Percentiles rank a stretch among this genome's conserved stretches.
Conservation (phyloP, 306 rosid species). For the Trifolium repens region DNA sequence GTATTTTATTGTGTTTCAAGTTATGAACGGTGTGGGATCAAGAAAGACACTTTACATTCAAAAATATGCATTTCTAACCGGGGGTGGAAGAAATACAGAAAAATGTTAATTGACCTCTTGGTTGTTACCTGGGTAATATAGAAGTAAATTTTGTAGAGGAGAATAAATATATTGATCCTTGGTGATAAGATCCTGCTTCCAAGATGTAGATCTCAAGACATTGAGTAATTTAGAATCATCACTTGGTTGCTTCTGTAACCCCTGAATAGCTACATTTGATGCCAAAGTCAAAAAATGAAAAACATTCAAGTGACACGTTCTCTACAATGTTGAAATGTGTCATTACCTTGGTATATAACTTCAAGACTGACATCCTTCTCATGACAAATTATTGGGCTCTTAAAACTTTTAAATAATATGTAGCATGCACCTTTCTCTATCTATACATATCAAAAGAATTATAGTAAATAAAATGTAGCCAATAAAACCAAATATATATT, state of each 20-base stretch:
- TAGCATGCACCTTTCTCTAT: slow-evolving; percentile 54
- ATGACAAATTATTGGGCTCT: slow-evolving; percentile 57
- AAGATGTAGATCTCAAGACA: slow-evolving; percentile 47
- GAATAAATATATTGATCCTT: slow-evolving; percentile 59
- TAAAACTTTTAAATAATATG: slow-evolving; percentile 67
- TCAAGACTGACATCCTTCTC: slow-evolving; percentile 60
- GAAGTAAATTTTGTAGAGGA: slow-evolving; percentile 67
- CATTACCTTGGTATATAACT: slow-evolving; percentile 68
- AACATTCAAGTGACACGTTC: neutral
- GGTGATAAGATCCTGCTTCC: slow-evolving; percentile 57
- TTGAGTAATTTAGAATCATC: slow-evolving; percentile 44
- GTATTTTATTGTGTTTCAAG: too few species aligned
- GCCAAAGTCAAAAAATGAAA: slow-evolving; percentile 30
- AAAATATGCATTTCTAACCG: slow-evolving; percentile 9
- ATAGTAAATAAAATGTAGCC: slow-evolving; percentile 4
- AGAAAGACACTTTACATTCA: neutral
- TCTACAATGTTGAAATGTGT: slow-evolving; percentile 25
- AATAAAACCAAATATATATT: neutral
- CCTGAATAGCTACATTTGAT: slow-evolving; percentile 65
- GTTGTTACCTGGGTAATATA: slow-evolving; percentile 77
- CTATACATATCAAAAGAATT: slow-evolving; percentile 55
- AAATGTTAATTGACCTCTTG: slow-evolving; percentile 12
- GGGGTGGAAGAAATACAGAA: neutral
- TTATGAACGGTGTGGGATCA: too few species aligned
- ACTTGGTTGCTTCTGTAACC: slow-evolving; percentile 49